Conservation (phyloP, 805 yeast species). For the Metschnikowia sp. region DNA sequence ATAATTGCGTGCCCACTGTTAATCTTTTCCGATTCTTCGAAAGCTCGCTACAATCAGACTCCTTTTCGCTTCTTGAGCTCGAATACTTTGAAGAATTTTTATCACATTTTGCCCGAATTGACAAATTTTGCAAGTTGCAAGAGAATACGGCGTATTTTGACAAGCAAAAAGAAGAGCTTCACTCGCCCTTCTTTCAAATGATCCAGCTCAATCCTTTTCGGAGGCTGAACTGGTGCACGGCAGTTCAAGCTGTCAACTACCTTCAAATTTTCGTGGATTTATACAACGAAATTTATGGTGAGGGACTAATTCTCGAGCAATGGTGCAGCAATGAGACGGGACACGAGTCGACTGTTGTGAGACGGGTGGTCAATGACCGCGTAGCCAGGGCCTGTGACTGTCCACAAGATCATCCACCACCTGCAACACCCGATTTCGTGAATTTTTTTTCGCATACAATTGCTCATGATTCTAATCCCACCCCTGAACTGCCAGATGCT, state of each 20-base stretch:
- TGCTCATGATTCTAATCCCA: neutral
- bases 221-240: conserved; percentile 14
- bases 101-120: conserved; percentile 11
- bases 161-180: conserved; percentile 11
- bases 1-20: conserved; percentile 16
- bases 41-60: conserved; percentile 17
- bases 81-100: conserved; percentile 17
- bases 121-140: conserved; percentile 5
- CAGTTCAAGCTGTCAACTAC: conserved; percentile 14
- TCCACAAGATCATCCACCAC: conserved; percentile 5
- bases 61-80: conserved; percentile 10
- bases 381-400: conserved; percentile 7
- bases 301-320: conserved; percentile 12
- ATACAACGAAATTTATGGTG: conserved; percentile 15
- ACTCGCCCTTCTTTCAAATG: conserved; percentile 8
- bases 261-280: conserved; percentile 17
- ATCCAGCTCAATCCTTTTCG: conserved; percentile 8
- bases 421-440: conserved; percentile 14
- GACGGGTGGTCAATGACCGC: conserved; percentile 1
- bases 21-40: conserved; percentile 32
- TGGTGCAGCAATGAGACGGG: conserved; percentile 7
- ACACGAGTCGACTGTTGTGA: conserved; percentile 12
- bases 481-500: neutral
- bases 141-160: conserved; percentile 9
- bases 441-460: conserved; percentile 8